A percentile compares a stretch with the other conserved stretches of the same genome.
Evolutionary conservation across 352 stramenopile species (phyloP).

Genomic region (Pseudoperonospora humuli): DNA sequence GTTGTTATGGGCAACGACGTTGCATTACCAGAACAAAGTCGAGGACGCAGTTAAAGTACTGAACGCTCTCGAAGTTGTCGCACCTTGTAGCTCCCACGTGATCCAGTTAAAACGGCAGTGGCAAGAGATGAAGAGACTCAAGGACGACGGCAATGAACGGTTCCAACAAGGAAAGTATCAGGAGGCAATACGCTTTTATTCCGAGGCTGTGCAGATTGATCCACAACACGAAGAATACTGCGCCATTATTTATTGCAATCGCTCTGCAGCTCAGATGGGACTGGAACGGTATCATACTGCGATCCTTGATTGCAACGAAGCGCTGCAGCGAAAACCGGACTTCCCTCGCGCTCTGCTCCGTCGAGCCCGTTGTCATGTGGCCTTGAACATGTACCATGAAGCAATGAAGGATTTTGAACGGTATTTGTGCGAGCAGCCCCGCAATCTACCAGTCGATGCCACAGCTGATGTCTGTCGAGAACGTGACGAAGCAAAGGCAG

Average conservation of each 20-base stretch:
- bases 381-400: constrained; percentile 46
- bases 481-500: constrained; percentile 34
- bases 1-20: constrained; percentile 38
- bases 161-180: constrained; percentile 58
- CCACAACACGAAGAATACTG: constrained; percentile 63
- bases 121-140: constrained; percentile 58
- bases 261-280: constrained; percentile 71
- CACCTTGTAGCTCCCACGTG: constrained; percentile 63
- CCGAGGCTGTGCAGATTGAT: constrained; percentile 57
- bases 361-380: constrained; percentile 60
- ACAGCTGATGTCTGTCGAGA: constrained; percentile 38
- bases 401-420: constrained; percentile 68
- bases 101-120: constrained; percentile 61
- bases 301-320: constrained; percentile 67
- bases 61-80: constrained; percentile 45
- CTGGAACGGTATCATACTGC: constrained; percentile 55
- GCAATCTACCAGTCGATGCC: constrained; percentile 11
- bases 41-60: constrained; percentile 54
- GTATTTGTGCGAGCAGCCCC: constrained; percentile 46
- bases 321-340: constrained; percentile 47
- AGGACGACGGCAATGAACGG: constrained; percentile 53
- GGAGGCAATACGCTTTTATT: constrained; percentile 49
- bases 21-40: constrained; percentile 70
- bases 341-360: constrained; percentile 57
- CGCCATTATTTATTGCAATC: constrained; percentile 75